Evolutionary conservation across 2,329 filamentous ascomycete genomes (phyloP).

Genomic region (Aureobasidium melanogenum): DNA sequence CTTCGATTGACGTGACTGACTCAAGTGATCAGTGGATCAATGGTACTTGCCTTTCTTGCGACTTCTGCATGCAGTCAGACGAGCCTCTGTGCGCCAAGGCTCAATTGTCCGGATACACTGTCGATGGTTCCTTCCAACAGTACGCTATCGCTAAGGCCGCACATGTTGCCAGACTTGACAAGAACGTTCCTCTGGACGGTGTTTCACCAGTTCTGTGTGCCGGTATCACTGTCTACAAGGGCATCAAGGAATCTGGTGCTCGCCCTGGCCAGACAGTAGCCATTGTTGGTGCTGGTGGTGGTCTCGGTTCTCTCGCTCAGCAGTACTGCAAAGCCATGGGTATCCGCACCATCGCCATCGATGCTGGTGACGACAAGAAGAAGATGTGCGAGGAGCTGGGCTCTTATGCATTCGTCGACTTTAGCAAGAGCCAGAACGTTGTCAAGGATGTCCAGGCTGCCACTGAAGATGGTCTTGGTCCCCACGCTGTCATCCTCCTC

Average conservation of each 20-base stretch:
- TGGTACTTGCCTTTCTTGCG: conserved; percentile 72
- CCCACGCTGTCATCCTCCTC: conserved; percentile 78
- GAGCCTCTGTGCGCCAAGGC: conserved; percentile 75
- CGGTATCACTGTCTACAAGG: conserved; percentile 84
- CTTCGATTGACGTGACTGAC: not conserved
- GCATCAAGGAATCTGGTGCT: conserved; percentile 73
- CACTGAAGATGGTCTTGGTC: conserved; percentile 71
- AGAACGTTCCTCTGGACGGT: conserved; percentile 65
- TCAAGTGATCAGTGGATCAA: conserved; percentile 60
- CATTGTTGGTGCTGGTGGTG: conserved; percentile 79
- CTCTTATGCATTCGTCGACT: conserved; percentile 69
- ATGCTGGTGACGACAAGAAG: conserved; percentile 73
- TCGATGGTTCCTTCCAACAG: conserved; percentile 89
- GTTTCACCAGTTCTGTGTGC: conserved; percentile 76
- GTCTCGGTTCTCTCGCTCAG: conserved; percentile 67
- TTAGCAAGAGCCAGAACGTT: conserved; percentile 63
- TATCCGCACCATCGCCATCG: conserved; percentile 69
- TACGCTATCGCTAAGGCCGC: conserved; percentile 81
- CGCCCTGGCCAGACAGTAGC: conserved; percentile 69
- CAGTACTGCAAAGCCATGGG: conserved; percentile 94
- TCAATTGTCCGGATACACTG: conserved; percentile 78
- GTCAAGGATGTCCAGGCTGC: conserved; percentile 76
- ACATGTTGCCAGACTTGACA: conserved; percentile 73
- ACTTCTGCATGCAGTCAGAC: conserved; percentile 71
- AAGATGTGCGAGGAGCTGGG: conserved; percentile 62